Conservation (phyloP, 2,329 filamentous ascomycete genomes). For the Ilyonectria destructans region DNA sequence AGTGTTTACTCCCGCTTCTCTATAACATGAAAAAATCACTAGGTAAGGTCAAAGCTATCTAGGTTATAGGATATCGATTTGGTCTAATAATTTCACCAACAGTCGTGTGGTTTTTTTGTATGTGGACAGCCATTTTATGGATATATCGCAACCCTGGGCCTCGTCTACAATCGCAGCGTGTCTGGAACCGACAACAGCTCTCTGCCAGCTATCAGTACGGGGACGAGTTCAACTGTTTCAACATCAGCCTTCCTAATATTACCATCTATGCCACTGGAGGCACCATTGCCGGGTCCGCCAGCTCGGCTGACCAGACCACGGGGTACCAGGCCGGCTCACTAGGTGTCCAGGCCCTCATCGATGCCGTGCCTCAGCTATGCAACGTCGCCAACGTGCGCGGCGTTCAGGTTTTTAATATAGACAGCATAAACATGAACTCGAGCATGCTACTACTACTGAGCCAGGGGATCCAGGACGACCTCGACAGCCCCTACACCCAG, state of each 20-base stretch:
- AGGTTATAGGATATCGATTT: too few relatives aligned
- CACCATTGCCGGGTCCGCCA: constrained; percentile 71
- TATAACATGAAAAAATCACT: too few relatives aligned
- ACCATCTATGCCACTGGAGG: constrained; percentile 73
- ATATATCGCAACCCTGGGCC: constrained; percentile 31
- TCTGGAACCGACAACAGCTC: constrained; percentile 34
- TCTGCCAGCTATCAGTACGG: constrained; percentile 26
- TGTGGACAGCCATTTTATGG: too few relatives aligned
- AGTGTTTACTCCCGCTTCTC: too few relatives aligned
- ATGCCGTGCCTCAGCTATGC: constrained; percentile 69
- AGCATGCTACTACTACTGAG: constrained; percentile 65
- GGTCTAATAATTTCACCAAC: too few relatives aligned
- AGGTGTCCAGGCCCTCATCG: constrained; percentile 66
- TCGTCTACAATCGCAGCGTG: constrained; percentile 38
- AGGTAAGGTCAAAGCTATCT: too few relatives aligned
- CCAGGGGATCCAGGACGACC: constrained; percentile 64
- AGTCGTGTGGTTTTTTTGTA: too few relatives aligned
- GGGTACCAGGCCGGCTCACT: constrained; percentile 62
- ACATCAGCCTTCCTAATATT: constrained; percentile 64
- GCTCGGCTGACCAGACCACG: constrained; percentile 63
- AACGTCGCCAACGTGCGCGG: constrained; percentile 70
- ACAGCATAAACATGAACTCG: constrained; percentile 65
- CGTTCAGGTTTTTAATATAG: constrained; percentile 67
- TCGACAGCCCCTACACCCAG: constrained; percentile 59
- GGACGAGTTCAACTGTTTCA: constrained; percentile 47